Evolutionary conservation across 495 filamentous ascomycete genomes (phyloP).

Genomic region (Hypoxylon subgilvum): DNA sequence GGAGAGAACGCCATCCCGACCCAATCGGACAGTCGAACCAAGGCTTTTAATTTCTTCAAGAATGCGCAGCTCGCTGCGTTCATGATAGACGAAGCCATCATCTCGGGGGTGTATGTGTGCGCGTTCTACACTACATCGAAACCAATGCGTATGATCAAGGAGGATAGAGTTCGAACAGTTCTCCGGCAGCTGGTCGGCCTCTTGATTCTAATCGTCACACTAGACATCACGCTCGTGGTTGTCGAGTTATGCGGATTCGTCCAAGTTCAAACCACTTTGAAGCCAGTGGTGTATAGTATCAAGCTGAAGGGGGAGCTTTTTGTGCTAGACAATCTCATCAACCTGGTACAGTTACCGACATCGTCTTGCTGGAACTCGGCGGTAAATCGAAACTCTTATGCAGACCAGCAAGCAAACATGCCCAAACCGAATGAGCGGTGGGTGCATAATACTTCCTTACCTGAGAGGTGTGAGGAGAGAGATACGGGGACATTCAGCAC

Average conservation of each 20-base stretch:
- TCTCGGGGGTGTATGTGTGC: conserved; percentile 65
- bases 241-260: conserved; percentile 61
- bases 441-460: no score
- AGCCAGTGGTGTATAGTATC: conserved; percentile 66
- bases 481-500: no score
- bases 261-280: conserved; percentile 61
- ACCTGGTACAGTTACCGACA: conserved; percentile 13
- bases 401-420: no score
- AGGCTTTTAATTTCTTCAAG: conserved; percentile 61
- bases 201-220: conserved; percentile 54
- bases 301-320: conserved; percentile 70
- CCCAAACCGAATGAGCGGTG: no score
- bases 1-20: conserved; percentile 57
- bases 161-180: background rate
- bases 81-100: conserved; percentile 61
- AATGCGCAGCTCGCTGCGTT: conserved; percentile 63
- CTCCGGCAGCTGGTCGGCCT: conserved; percentile 56
- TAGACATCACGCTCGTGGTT: conserved; percentile 50
- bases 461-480: no score
- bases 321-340: conserved; percentile 62
- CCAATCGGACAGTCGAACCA: conserved; percentile 43
- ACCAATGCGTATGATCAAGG: conserved; percentile 38
- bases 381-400: background rate
- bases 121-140: conserved; percentile 59
- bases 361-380: background rate